Conservation (phyloP, 805 yeast species). For the Lipomyces mesembrius region DNA sequence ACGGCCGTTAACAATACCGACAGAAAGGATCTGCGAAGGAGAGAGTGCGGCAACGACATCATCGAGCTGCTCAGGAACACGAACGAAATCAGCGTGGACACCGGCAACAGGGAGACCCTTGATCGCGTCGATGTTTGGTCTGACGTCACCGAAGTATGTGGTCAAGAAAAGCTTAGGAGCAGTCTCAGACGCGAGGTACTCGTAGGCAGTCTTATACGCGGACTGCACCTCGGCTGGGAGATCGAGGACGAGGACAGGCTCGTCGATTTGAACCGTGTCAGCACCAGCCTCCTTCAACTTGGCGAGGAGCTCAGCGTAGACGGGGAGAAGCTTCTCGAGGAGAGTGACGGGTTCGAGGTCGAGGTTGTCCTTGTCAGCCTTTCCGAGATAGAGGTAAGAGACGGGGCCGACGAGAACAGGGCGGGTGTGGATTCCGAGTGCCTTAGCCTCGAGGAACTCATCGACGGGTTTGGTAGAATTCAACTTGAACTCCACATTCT, state of each 20-base stretch:
- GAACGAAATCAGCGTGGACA: constrained; percentile 94
- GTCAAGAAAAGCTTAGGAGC: constrained; percentile 82
- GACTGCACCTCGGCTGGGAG: constrained; percentile 81
- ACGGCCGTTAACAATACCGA: constrained; percentile 98
- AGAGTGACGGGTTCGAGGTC: constrained; percentile 92
- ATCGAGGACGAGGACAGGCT: constrained; percentile 95
- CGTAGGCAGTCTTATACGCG: constrained; percentile 88
- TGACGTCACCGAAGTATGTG: constrained; percentile 97
- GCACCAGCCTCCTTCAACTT: constrained; percentile 96
- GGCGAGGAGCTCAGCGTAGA: constrained; percentile 83
- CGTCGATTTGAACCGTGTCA: constrained; percentile 92
- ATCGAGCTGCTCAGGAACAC: constrained; percentile 95
- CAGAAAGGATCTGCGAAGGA: constrained; percentile 80
- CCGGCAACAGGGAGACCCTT: constrained; percentile 91
- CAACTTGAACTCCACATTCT: constrained; percentile 93
- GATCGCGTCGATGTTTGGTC: constrained; percentile 92
- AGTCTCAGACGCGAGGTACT: constrained; percentile 67
- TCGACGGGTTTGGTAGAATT: constrained; percentile 96
- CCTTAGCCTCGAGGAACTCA: constrained; percentile 98
- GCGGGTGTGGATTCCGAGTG: constrained; percentile 92
- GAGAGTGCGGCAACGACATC: constrained; percentile 70
- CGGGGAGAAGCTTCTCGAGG: constrained; percentile 88
- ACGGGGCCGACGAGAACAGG: constrained; percentile 97
- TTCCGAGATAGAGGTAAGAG: constrained; percentile 92
- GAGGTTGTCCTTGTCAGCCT: constrained; percentile 96